Evolutionary conservation across 2,329 filamentous ascomycete genomes (phyloP).

Genomic region (Neonectria ditissima): DNA sequence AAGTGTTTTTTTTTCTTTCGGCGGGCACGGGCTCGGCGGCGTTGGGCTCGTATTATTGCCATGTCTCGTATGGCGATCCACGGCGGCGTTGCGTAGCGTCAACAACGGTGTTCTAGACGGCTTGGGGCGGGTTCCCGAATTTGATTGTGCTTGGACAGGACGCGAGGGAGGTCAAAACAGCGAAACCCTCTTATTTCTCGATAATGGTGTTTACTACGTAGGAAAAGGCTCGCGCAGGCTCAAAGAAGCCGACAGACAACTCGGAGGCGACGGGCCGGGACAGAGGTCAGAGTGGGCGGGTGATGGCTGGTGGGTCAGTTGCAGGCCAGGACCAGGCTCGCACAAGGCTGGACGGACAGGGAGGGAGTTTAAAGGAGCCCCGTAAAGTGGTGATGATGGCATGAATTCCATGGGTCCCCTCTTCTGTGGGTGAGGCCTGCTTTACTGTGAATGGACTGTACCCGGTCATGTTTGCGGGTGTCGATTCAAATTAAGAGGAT

Average conservation of each 20-base stretch:
- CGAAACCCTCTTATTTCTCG: neutral
- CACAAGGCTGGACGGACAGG: slow-evolving; percentile 19
- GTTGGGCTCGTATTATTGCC: slow-evolving; percentile 2
- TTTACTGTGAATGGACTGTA: neutral
- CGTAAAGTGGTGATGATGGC: slow-evolving; percentile 5
- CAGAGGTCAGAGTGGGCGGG: neutral
- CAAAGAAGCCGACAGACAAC: neutral
- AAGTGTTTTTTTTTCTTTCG: neutral
- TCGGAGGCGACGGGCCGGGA: neutral
- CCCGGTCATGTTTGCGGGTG: neutral
- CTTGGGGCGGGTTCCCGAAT: neutral
- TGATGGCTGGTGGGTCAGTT: slow-evolving; percentile 3
- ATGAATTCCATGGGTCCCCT: neutral
- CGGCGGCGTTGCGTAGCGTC: neutral
- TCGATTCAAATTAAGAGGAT: neutral
- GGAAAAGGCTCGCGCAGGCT: neutral
- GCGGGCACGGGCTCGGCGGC: neutral
- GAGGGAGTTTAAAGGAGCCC: slow-evolving; percentile 19
- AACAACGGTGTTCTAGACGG: neutral
- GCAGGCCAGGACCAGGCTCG: slow-evolving; percentile 7
- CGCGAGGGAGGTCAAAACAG: neutral
- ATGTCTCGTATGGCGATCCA: slow-evolving; percentile 6
- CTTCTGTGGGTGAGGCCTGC: slow-evolving; percentile 6
- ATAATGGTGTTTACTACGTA: neutral
- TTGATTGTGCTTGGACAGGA: neutral